Evolutionary conservation across 192 early-diverging fungal genomes (phyloP).

Genomic region (Lobosporangium transversale): DNA sequence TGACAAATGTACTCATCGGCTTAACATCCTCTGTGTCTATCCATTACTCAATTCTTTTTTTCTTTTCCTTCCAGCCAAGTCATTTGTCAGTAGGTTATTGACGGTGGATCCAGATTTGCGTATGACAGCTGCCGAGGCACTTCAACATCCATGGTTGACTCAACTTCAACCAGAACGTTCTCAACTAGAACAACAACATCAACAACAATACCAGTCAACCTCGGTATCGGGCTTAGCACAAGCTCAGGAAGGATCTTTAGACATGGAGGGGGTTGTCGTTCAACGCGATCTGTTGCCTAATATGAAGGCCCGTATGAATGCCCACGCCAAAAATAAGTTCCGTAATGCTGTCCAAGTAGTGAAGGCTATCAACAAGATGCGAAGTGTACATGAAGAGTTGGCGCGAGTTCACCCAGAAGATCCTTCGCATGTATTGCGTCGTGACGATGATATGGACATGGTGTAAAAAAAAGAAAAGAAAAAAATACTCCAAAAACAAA

Average conservation of each 20-base stretch:
- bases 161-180: conserved; percentile 3
- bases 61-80: conserved; percentile 57
- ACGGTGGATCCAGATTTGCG: conserved; percentile 71
- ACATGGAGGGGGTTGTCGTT: conserved; percentile 28
- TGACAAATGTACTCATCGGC: too few species aligned
- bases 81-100: conserved; percentile 78
- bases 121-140: conserved; percentile 78
- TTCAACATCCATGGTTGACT: conserved; percentile 82
- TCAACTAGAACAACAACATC: conserved; percentile 19
- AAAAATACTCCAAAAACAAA: too few species aligned
- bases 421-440: conserved; percentile 29
- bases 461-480: not conserved
- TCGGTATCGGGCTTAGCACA: not conserved
- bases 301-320: conserved; percentile 73
- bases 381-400: not conserved
- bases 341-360: conserved; percentile 68
- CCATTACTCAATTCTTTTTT: not conserved
- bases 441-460: conserved; percentile 16
- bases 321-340: conserved; percentile 58
- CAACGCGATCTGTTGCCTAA: conserved; percentile 65
- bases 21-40: too few species aligned
- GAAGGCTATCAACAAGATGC: conserved; percentile 63
- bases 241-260: conserved; percentile 1
- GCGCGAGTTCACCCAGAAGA: conserved; percentile 23
- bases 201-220: not conserved